These are phyloP conservation scores for Ustulina deusta DNA, from an alignment of 2,329 filamentous ascomycete genomes.

Conservation along the genomic window DNA sequence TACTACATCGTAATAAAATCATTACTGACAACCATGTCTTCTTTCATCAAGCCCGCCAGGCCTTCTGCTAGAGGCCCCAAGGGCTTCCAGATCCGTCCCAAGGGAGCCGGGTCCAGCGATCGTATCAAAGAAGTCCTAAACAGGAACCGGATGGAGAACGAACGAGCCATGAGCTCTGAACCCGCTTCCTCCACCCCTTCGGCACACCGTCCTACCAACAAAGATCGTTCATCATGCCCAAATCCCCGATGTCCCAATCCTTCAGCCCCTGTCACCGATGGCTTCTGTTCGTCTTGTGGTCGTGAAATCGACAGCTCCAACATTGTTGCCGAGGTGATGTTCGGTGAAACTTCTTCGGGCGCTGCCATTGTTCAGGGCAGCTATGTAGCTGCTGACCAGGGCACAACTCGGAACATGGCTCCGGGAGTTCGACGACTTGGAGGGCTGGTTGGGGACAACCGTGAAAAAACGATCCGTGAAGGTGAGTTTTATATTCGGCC, in stretches of 20 bases:
- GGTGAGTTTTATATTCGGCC: constrained; percentile 37
- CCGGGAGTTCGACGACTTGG: constrained; percentile 71
- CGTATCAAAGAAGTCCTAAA: constrained; percentile 61
- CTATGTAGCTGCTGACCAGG: constrained; percentile 87
- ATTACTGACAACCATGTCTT: constrained; percentile 58
- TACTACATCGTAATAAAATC: constrained; percentile 5
- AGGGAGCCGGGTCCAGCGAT: constrained; percentile 61
- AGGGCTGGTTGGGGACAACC: constrained; percentile 64
- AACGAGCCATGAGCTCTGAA: constrained; percentile 44
- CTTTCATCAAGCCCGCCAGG: constrained; percentile 59
- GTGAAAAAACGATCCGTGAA: constrained; percentile 71
- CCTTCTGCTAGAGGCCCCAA: constrained; percentile 41
- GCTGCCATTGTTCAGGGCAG: constrained; percentile 92
- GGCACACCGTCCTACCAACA: constrained; percentile 40
- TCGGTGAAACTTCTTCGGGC: constrained; percentile 87
- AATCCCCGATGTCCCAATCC: constrained; percentile 72
- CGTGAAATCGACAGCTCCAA: constrained; percentile 85
- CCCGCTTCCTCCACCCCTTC: constrained; percentile 39
- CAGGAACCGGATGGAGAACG: constrained; percentile 46
- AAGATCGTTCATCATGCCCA: constrained; percentile 58
- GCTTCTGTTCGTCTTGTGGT: constrained; percentile 86
- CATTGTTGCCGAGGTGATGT: constrained; percentile 91
- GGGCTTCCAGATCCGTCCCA: constrained; percentile 57
- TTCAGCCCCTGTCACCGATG: constrained; percentile 66
- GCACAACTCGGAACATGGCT: constrained; percentile 76